Evolutionary conservation across 176 grass and related monocot genomes (phyloP), one percentile per base, ranked within the genome.

Genomic region (Phoenix dactylifera): DNA sequence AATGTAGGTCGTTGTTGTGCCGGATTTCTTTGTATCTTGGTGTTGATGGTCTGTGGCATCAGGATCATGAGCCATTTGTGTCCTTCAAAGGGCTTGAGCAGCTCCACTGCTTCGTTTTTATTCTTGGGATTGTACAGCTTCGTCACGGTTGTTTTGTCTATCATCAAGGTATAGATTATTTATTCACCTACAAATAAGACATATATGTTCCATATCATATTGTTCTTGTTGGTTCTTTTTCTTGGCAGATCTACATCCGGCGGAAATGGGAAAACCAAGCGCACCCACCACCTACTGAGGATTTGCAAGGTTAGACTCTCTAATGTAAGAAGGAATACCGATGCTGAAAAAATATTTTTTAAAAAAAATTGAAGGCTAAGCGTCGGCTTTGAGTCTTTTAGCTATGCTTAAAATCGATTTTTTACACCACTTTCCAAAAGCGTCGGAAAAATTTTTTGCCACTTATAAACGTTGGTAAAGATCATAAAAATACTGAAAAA

Each of bases 31-130:
- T 28, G 22, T 15, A 9, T 59, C 3, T 62, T 61, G 39, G 0
- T 60, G 12, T 30, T 32, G n/a, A 50, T 60, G 24, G 18, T 59
- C 26, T 51, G 51, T 59, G 24, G 15, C 60, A 72, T 54, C 76
- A 96, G 91, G 91, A 83, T 55, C 84, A 90, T 75, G 92, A 96
- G 64, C 80, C 86, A 55, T 96, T 96, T 74, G 92, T 96, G 58
- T 85, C 92, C 16, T 76, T 90, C 1, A 77, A 96, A 66, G 92
- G 92, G 50, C 87, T 96, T 26, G 86, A 90, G 63, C 86, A 96
- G 57, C 76, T 96, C 61, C 86, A 96, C 64, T 71, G 86, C 18
- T 87, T 96, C 56, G 29, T 96, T 7, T 96, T 96, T 66, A 86
- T 96, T 77, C 86, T 90, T 77, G 86, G 92, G 64, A 87, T 15